Percentiles rank a stretch among this genome's conserved stretches.
phyloP scores from a whole-genome alignment of 2,329 filamentous ascomycete species.

The Boeremia lycopersici region DNA sequence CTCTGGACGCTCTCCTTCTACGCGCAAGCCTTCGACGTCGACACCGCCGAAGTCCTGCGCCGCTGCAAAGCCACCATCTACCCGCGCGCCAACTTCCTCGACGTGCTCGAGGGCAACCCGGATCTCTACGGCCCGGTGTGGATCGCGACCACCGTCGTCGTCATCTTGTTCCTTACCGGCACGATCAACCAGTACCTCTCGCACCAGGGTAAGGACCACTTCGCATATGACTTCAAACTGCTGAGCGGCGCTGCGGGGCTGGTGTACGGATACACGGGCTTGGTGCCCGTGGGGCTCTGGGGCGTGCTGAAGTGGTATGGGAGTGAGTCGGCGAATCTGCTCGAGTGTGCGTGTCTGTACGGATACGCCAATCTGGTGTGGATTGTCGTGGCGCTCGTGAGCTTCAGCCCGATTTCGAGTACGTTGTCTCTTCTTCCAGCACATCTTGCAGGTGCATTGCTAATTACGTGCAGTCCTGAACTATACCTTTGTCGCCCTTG shows the following conservation, averaged over 20 bases:
- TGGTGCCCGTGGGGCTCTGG: slow-evolving; percentile 86
- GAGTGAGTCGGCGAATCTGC: slow-evolving; percentile 86
- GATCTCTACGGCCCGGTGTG: slow-evolving; percentile 97
- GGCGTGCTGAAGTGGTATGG: slow-evolving; percentile 92
- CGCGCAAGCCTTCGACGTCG: slow-evolving; percentile 97
- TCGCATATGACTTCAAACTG: slow-evolving; percentile 89
- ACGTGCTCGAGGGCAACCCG: slow-evolving; percentile 94
- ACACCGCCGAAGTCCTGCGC: slow-evolving; percentile 85
- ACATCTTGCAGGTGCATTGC: background rate
- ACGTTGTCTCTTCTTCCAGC: slow-evolving; percentile 24
- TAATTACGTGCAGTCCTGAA: slow-evolving; percentile 67
- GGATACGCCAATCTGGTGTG: slow-evolving; percentile 97
- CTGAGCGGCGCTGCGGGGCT: slow-evolving; percentile 89
- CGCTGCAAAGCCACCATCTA: slow-evolving; percentile 89
- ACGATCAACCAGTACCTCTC: slow-evolving; percentile 92
- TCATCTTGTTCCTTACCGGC: slow-evolving; percentile 93
- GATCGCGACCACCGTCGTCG: slow-evolving; percentile 96
- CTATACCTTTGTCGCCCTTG: slow-evolving; percentile 86
- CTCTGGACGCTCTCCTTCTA: slow-evolving; percentile 95
- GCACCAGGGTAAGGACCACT: slow-evolving; percentile 68
- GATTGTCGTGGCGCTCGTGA: slow-evolving; percentile 91
- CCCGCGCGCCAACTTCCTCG: slow-evolving; percentile 92
- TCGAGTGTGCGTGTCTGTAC: slow-evolving; percentile 95
- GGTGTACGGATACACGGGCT: slow-evolving; percentile 86
- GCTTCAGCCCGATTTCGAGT: slow-evolving; percentile 81